phyloP scores from a whole-genome alignment of 805 yeast species.

The Ogataea saltuana region DNA sequence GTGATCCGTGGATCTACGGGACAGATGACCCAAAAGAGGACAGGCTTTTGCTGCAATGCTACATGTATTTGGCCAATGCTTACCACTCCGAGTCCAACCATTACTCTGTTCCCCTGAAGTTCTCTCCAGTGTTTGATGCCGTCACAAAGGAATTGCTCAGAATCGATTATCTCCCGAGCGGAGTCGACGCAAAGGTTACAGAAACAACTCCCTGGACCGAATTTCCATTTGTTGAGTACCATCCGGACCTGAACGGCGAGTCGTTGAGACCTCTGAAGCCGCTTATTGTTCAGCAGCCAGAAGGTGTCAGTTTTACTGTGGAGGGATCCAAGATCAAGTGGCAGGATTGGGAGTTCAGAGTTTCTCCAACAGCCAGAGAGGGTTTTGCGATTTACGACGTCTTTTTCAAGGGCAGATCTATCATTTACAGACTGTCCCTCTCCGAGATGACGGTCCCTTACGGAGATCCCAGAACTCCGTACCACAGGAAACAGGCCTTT shows the following conservation, averaged over 20 bases:
- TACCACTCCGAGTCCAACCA: constrained; percentile 72
- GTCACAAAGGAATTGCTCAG: constrained; percentile 60
- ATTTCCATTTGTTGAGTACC: constrained; percentile 68
- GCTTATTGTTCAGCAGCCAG: constrained; percentile 69
- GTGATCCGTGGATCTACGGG: constrained; percentile 89
- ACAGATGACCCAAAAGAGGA: constrained; percentile 57
- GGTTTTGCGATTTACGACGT: constrained; percentile 77
- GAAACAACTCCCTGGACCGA: constrained; percentile 63
- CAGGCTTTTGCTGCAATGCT: constrained; percentile 66
- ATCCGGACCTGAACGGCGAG: constrained; percentile 67
- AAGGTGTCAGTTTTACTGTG: constrained; percentile 70
- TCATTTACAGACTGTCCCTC: constrained; percentile 69
- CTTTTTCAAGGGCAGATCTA: constrained; percentile 72
- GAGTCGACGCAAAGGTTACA: constrained; percentile 56
- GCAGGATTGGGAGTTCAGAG: constrained; percentile 86
- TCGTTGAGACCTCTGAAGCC: constrained; percentile 65
- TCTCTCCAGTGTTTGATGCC: constrained; percentile 72
- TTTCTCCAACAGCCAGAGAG: constrained; percentile 70
- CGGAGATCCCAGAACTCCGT: constrained; percentile 82
- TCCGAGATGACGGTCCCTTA: constrained; percentile 89
- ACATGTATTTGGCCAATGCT: constrained; percentile 69
- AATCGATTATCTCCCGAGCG: constrained; percentile 74
- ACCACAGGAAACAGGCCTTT: constrained; percentile 84
- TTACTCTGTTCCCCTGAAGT: constrained; percentile 71
- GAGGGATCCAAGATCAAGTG: constrained; percentile 66